These are phyloP conservation scores for Aureobasidium melanogenum DNA, from an alignment of 2,329 filamentous ascomycete genomes.

Conservation along the genomic window DNA sequence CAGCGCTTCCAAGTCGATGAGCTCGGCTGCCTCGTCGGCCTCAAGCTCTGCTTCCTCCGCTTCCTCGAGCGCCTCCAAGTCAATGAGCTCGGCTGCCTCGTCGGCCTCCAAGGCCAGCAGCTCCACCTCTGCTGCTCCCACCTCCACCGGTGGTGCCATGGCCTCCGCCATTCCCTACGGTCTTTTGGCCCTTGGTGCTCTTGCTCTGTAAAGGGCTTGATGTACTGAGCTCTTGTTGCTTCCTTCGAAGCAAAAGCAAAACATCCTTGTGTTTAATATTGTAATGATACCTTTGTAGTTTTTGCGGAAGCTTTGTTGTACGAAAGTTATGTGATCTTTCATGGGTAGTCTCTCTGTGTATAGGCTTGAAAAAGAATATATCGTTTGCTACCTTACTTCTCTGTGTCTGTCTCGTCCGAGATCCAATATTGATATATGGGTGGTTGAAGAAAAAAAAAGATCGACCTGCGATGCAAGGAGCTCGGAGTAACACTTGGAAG, in stretches of 20 bases:
- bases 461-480: too few species aligned
- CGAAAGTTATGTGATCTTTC: background rate
- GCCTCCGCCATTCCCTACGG: constrained; percentile 13
- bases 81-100: background rate
- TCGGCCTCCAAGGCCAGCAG: background rate
- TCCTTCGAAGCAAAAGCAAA: background rate
- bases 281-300: background rate
- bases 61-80: background rate
- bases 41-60: constrained; percentile 37
- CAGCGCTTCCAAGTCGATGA: constrained; percentile 39
- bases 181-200: constrained; percentile 15
- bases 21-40: constrained; percentile 45
- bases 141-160: constrained; percentile 13
- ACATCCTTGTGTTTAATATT: background rate
- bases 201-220: constrained; percentile 11
- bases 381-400: too few species aligned
- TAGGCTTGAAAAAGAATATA: background rate
- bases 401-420: too few species aligned
- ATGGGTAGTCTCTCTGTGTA: background rate
- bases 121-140: background rate
- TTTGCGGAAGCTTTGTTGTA: background rate
- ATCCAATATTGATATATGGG: too few species aligned
- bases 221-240: background rate
- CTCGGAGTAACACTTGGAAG: too few species aligned
- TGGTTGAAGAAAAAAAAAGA: too few species aligned